A percentile compares a stretch with the other conserved stretches of the same genome.
These are phyloP conservation scores for Camelina sativa DNA, from an alignment of 345 rosid genomes.

Conservation along the genomic window DNA sequence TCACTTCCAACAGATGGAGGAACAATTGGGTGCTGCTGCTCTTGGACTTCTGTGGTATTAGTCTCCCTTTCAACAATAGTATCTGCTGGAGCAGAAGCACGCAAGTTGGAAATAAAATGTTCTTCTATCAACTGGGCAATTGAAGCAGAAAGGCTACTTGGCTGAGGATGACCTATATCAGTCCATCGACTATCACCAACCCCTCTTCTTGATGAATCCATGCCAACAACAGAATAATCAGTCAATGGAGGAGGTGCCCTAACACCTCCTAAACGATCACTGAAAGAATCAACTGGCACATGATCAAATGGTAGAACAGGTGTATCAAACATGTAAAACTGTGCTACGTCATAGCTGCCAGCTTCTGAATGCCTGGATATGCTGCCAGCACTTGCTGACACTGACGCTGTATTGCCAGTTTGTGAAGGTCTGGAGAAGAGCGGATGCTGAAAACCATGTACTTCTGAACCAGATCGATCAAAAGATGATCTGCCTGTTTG, in stretches of 20 bases:
- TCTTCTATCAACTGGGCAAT: slow-evolving; percentile 93
- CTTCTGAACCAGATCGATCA: slow-evolving; percentile 72
- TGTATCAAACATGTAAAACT: slow-evolving; percentile 91
- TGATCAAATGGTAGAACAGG: slow-evolving; percentile 87
- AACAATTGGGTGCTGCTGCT: slow-evolving; percentile 55
- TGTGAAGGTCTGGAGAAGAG: slow-evolving; percentile 84
- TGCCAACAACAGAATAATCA: slow-evolving; percentile 72
- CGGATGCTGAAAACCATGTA: slow-evolving; percentile 91
- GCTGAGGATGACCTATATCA: slow-evolving; percentile 95
- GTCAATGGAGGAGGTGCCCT: slow-evolving; percentile 82
- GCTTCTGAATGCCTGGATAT: slow-evolving; percentile 78
- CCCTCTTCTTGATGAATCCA: slow-evolving; percentile 86
- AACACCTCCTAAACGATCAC: slow-evolving; percentile 69
- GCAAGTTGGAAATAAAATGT: slow-evolving; percentile 72
- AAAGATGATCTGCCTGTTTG: slow-evolving; percentile 77
- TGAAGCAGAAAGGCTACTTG: slow-evolving; percentile 73
- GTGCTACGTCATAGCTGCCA: slow-evolving; percentile 80
- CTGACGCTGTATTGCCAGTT: slow-evolving; percentile 64
- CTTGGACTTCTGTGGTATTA: slow-evolving; percentile 64
- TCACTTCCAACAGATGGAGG: slow-evolving; percentile 54
- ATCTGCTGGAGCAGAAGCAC: slow-evolving; percentile 52
- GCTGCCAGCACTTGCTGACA: slow-evolving; percentile 70
- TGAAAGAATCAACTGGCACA: slow-evolving; percentile 63
- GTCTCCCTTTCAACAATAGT: slow-evolving; percentile 64
- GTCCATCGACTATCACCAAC: slow-evolving; percentile 91